phyloP scores from a whole-genome alignment of 1,139 yeast genomes.

The Geotrichum reessii region DNA sequence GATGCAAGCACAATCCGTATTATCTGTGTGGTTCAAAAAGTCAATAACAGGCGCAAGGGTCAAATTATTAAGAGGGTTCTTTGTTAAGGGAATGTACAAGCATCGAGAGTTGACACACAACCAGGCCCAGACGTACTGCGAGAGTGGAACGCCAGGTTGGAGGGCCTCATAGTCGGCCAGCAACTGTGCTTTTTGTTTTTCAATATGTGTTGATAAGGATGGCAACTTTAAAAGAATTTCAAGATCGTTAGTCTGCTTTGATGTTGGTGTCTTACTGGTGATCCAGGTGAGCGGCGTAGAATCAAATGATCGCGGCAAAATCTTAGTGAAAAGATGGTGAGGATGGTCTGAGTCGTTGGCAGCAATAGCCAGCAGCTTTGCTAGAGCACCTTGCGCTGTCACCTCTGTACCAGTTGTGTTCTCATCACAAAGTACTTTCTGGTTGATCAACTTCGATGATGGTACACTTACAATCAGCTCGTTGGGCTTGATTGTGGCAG shows the following conservation, averaged over 20 bases:
- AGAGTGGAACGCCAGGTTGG: not conserved
- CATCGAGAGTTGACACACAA: constrained; percentile 88
- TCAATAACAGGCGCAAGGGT: constrained; percentile 92
- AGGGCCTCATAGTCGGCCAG: constrained; percentile 2
- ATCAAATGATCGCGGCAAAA: constrained; percentile 12
- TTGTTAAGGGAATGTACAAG: constrained; percentile 57
- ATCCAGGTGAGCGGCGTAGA: constrained; percentile 15
- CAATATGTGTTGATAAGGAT: not conserved
- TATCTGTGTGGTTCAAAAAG: constrained; percentile 68
- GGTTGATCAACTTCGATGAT: constrained; percentile 1
- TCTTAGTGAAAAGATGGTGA: constrained; percentile 9
- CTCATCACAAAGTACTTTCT: not conserved
- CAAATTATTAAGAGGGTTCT: constrained; percentile 53
- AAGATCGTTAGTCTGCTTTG: not conserved
- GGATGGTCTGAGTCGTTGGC: not conserved
- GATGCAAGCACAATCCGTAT: constrained; percentile 26
- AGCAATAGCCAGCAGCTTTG: constrained; percentile 5
- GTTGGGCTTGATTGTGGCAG: constrained; percentile 1
- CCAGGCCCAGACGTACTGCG: constrained; percentile 54
- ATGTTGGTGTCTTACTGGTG: not conserved
- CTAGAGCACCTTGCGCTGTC: constrained; percentile 8
- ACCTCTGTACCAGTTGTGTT: constrained; percentile 1
- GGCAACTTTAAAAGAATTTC: not conserved
- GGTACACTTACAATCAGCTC: constrained; percentile 8
- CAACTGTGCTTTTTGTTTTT: constrained; percentile 6